Conservation (phyloP, 352 stramenopile species). For the Globisporangium barbulae region DNA sequence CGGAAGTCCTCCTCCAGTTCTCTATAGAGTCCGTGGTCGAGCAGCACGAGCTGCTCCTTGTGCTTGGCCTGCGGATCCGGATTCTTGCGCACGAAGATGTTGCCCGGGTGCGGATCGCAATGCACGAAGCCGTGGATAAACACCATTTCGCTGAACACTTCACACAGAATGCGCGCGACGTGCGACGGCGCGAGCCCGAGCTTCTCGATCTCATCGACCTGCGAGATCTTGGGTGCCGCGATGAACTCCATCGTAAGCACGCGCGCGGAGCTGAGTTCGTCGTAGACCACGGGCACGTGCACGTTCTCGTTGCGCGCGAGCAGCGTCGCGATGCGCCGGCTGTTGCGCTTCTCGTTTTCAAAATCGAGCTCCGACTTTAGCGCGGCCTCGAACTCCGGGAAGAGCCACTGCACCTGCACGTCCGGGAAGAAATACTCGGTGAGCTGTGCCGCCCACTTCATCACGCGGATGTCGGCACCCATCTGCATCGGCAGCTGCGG, state of each 20-base stretch:
- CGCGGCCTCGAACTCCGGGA: constrained; percentile 92
- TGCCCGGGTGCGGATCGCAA: constrained; percentile 95
- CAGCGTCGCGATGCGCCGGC: constrained; percentile 52
- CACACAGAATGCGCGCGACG: constrained; percentile 86
- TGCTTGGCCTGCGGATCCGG: constrained; percentile 31
- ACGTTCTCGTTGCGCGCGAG: constrained; percentile 53
- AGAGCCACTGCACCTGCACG: constrained; percentile 93
- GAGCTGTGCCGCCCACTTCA: constrained; percentile 49
- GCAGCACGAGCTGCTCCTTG: constrained; percentile 92
- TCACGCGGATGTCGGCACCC: constrained; percentile 66
- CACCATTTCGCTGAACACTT: constrained; percentile 94
- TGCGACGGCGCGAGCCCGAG: constrained; percentile 77
- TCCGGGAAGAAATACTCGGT: constrained; percentile 88
- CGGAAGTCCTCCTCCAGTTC: constrained; percentile 93
- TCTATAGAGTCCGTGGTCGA: constrained; percentile 97
- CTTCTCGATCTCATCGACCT: constrained; percentile 79
- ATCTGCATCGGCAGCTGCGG: constrained; percentile 81
- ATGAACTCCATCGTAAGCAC: constrained; percentile 98
- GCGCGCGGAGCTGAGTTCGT: constrained; percentile 81
- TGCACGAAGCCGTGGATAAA: constrained; percentile 96
- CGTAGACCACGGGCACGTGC: constrained; percentile 84
- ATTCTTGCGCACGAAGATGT: constrained; percentile 86
- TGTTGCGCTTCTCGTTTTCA: constrained; percentile 82
- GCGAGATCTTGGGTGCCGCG: constrained; percentile 91
- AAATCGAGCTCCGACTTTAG: constrained; percentile 82